phyloP scores from a whole-genome alignment of 768 basidiomycete genomes.

The Rhodosporidiobolus odoratus region DNA sequence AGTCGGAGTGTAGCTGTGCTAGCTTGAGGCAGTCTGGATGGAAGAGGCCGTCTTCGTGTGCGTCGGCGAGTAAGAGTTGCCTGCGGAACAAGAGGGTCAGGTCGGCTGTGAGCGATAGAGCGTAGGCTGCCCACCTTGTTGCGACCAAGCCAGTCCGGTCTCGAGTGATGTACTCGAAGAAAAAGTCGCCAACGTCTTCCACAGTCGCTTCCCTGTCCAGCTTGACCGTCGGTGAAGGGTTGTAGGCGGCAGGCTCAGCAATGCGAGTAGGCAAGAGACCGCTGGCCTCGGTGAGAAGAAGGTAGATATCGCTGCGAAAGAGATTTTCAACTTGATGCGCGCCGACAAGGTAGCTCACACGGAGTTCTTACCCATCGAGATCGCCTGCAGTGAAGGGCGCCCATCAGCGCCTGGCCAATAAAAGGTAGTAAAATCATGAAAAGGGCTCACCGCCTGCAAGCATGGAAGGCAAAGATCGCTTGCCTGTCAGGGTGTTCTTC shows the following conservation, averaged over 20 bases:
- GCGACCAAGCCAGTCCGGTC: constrained; percentile 37
- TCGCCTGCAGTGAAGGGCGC: background rate
- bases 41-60: constrained; percentile 29
- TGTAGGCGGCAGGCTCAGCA: constrained; percentile 8
- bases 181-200: constrained; percentile 12
- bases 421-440: too few species aligned
- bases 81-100: background rate
- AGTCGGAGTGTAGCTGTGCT: constrained; percentile 36
- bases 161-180: constrained; percentile 21
- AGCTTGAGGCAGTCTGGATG: constrained; percentile 35
- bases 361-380: constrained; percentile 11
- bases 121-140: background rate
- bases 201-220: constrained; percentile 6
- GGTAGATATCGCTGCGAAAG: constrained; percentile 21
- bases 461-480: constrained; percentile 16
- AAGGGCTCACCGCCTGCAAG: constrained; percentile 24
- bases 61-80: constrained; percentile 39
- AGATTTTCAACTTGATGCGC: background rate
- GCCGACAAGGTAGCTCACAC: too few species aligned
- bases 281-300: constrained; percentile 8
- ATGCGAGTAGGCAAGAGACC: constrained; percentile 1
- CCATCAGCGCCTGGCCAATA: background rate
- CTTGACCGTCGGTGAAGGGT: background rate
- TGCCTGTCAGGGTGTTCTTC: background rate
- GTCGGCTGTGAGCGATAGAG: background rate